Conservation (phyloP, 2,329 filamentous ascomycete genomes). For the Colletotrichum musicola region DNA sequence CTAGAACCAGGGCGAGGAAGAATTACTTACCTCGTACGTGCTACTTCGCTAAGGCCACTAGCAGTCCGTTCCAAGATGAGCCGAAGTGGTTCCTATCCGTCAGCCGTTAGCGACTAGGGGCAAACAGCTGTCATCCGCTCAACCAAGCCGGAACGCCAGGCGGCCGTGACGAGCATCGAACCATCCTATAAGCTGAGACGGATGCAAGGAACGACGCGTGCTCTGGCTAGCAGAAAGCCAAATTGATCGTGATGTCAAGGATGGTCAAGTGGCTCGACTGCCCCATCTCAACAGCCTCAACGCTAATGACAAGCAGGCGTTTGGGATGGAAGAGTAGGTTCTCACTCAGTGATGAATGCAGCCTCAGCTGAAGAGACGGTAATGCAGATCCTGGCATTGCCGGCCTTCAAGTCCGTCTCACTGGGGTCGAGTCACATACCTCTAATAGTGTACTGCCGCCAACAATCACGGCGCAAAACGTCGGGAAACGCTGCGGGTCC, state of each 20-base stretch:
- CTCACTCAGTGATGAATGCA: neutral
- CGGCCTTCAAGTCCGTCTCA: conserved; percentile 14
- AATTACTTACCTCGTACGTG: conserved; percentile 39
- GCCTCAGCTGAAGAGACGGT: conserved; percentile 9
- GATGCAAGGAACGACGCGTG: conserved; percentile 5
- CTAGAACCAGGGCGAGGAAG: neutral
- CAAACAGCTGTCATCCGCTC: neutral
- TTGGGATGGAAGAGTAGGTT: neutral
- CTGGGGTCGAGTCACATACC: conserved; percentile 53
- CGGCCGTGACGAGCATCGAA: neutral
- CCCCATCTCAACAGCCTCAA: neutral
- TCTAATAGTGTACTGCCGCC: conserved; percentile 73
- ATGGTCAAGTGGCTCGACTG: conserved; percentile 6
- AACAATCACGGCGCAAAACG: conserved; percentile 72
- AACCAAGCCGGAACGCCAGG: conserved; percentile 5
- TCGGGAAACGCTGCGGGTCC: conserved; percentile 68
- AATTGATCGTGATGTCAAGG: neutral
- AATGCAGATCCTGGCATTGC: conserved; percentile 10
- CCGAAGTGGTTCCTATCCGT: conserved; percentile 41
- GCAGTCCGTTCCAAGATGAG: conserved; percentile 43
- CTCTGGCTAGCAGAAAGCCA: neutral
- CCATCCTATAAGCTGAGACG: neutral
- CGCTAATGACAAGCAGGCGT: conserved; percentile 1
- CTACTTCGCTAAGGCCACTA: conserved; percentile 42
- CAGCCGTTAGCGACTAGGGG: neutral